A percentile compares a stretch with the other conserved stretches of the same genome.
Conservation (phyloP, 148 eudicot genomes). For the Rheum nobile region DNA sequence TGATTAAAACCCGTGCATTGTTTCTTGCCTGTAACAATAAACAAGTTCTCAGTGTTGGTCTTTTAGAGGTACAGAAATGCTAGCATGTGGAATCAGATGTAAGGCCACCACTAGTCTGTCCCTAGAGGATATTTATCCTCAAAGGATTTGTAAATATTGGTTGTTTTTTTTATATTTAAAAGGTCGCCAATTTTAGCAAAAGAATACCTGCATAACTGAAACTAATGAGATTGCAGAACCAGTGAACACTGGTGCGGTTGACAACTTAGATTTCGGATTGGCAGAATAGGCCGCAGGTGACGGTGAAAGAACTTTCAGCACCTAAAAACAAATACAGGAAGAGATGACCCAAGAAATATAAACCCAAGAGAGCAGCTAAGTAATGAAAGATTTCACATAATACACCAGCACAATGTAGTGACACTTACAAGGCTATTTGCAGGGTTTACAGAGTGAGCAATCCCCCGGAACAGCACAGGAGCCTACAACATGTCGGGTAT, state of each 20-base stretch:
- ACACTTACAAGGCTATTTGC: slow-evolving; percentile 42
- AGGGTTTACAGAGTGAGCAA: slow-evolving; percentile 52
- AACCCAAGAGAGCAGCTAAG: slow-evolving; percentile 1
- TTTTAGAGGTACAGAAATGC: neutral
- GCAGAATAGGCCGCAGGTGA: slow-evolving; percentile 61
- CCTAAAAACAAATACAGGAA: slow-evolving; percentile 20
- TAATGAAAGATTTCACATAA: neutral
- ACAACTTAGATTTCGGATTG: slow-evolving; percentile 36
- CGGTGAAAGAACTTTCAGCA: slow-evolving; percentile 50
- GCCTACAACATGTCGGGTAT: slow-evolving; percentile 27
- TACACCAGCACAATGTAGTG: neutral
- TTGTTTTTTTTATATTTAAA: neutral
- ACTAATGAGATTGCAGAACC: slow-evolving; percentile 59
- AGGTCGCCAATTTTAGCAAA: neutral
- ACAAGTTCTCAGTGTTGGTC: neutral
- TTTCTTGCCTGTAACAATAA: slow-evolving; percentile 61
- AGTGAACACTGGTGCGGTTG: slow-evolving; percentile 39
- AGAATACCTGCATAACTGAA: slow-evolving; percentile 53
- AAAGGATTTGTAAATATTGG: neutral
- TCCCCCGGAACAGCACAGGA: slow-evolving; percentile 51
- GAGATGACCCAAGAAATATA: neutral
- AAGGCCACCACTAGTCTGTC: neutral
- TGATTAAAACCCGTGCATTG: slow-evolving; percentile 62
- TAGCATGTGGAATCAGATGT: neutral
- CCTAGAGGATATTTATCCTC: neutral